Percentiles rank a stretch among this genome's conserved stretches.
phyloP scores from a whole-genome alignment of 495 filamentous ascomycete genomes.

The Parathielavia appendiculata region DNA sequence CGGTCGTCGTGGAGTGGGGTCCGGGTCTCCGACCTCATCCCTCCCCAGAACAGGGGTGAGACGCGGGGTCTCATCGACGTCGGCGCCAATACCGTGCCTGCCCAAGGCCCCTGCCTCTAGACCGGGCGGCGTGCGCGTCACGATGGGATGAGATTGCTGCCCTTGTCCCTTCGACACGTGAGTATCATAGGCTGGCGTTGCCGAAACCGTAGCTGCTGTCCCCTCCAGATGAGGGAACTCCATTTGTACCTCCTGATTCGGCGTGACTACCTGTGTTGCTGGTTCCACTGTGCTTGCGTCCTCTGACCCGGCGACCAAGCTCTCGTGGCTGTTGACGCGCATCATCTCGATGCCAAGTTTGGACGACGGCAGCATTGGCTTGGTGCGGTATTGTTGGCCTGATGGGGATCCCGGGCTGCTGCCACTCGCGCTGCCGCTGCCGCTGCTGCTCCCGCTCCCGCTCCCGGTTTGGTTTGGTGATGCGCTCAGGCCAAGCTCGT shows the following conservation, averaged over 20 bases:
- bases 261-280: slow-evolving; percentile 39
- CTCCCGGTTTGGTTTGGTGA: background rate
- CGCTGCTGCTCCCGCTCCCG: slow-evolving; percentile 41
- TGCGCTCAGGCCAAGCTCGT: slow-evolving; percentile 58
- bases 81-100: slow-evolving; percentile 2
- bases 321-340: slow-evolving; percentile 87
- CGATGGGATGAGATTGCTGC: background rate
- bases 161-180: too few species aligned
- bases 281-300: slow-evolving; percentile 32
- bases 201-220: background rate
- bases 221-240: slow-evolving; percentile 12
- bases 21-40: slow-evolving; percentile 21
- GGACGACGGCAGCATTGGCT: slow-evolving; percentile 51
- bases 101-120: background rate
- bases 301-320: slow-evolving; percentile 53
- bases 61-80: slow-evolving; percentile 34
- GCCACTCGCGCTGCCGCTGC: slow-evolving; percentile 26
- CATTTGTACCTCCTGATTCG: slow-evolving; percentile 29
- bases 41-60: slow-evolving; percentile 13
- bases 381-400: slow-evolving; percentile 37
- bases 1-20: slow-evolving; percentile 31
- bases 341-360: slow-evolving; percentile 94
- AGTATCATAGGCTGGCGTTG: background rate
- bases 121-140: slow-evolving; percentile 24
- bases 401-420: slow-evolving; percentile 46